Percentiles rank a stretch among this genome's conserved stretches.
phyloP scores from a whole-genome alignment of 2,329 filamentous ascomycete genomes.

The Microdochium bolleyi region DNA sequence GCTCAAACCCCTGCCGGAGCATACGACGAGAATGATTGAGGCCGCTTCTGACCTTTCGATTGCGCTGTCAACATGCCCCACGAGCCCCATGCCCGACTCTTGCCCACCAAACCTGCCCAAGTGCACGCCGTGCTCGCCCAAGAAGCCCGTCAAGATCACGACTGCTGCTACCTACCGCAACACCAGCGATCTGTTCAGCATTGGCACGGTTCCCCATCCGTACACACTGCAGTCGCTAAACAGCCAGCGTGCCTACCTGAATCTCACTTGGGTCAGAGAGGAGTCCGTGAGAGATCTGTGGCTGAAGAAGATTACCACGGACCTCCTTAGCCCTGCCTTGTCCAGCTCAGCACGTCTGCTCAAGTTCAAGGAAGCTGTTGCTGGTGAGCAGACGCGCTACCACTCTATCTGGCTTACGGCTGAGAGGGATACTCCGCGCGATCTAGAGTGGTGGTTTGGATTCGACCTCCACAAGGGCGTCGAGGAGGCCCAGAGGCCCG shows the following conservation, averaged over 20 bases:
- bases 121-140: conserved; percentile 66
- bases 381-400: conserved; percentile 53
- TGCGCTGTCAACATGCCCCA: conserved; percentile 67
- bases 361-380: conserved; percentile 74
- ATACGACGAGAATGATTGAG: conserved; percentile 65
- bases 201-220: conserved; percentile 85
- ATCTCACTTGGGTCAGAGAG: conserved; percentile 57
- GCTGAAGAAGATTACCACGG: conserved; percentile 63
- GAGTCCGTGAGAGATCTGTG: conserved; percentile 70
- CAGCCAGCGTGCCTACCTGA: conserved; percentile 51
- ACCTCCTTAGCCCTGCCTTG: conserved; percentile 56
- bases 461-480: conserved; percentile 36
- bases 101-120: conserved; percentile 76
- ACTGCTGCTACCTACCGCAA: conserved; percentile 65
- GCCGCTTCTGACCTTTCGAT: conserved; percentile 66
- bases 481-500: conserved; percentile 52
- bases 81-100: conserved; percentile 62
- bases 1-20: conserved; percentile 68
- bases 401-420: conserved; percentile 76
- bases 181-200: conserved; percentile 63
- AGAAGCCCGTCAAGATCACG: conserved; percentile 57
- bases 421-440: conserved; percentile 46
- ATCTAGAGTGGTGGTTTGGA: conserved; percentile 84
- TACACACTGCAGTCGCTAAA: conserved; percentile 71
- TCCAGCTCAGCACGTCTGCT: conserved; percentile 59